Conservation (phyloP, 768 basidiomycete species). For the Boletus rubropictus region DNA sequence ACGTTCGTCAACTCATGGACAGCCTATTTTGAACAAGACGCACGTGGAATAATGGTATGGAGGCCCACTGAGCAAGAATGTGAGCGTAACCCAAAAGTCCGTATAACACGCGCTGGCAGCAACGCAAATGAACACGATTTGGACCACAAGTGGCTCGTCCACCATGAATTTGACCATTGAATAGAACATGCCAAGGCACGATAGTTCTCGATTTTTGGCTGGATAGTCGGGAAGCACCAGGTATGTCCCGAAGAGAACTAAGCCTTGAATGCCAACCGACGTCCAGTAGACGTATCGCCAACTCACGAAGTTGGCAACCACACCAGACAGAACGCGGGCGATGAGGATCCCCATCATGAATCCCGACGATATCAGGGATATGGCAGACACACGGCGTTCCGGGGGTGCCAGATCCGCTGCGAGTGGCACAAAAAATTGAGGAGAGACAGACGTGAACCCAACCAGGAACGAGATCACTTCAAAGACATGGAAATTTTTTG, state of each 20-base stretch:
- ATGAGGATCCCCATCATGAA: conserved; percentile 66
- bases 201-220: conserved; percentile 56
- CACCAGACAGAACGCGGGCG: conserved; percentile 64
- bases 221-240: conserved; percentile 72
- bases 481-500: conserved; percentile 51
- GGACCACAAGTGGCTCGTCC: conserved; percentile 72
- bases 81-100: conserved; percentile 66
- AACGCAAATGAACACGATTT: conserved; percentile 54
- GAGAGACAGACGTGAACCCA: conserved; percentile 59
- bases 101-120: conserved; percentile 50
- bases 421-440: conserved; percentile 63
- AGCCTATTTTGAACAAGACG: conserved; percentile 3
- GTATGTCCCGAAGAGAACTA: conserved; percentile 53
- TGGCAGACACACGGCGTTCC: conserved; percentile 60
- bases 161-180: conserved; percentile 70
- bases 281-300: conserved; percentile 75
- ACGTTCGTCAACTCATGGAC: neutral
- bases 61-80: conserved; percentile 69
- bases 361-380: conserved; percentile 65
- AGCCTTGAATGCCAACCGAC: conserved; percentile 58
- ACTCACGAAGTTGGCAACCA: conserved; percentile 62
- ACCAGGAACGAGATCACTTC: conserved; percentile 63
- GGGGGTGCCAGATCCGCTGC: conserved; percentile 79
- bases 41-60: conserved; percentile 71
- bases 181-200: conserved; percentile 58